These are phyloP conservation scores for Solanum chiquidenum DNA, from an alignment of 257 asterid species.

Conservation along the genomic window DNA sequence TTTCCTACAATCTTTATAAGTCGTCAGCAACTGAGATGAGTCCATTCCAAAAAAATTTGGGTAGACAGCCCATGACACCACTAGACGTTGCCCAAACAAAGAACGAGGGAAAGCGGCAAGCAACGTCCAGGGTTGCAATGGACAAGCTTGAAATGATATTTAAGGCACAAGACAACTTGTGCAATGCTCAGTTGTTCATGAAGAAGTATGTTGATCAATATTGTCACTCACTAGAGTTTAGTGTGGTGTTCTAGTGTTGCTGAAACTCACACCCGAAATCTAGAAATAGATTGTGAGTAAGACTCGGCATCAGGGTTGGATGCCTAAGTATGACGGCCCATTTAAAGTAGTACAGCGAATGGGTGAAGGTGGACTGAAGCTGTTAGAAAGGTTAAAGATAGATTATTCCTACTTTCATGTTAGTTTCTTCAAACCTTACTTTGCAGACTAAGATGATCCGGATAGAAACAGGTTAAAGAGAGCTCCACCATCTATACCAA, in stretches of 20 bases:
- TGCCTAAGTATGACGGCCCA: not conserved
- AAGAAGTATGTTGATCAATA: not conserved
- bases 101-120: not conserved
- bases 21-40: not conserved
- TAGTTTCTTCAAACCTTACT: not conserved
- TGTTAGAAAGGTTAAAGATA: not conserved
- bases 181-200: not conserved
- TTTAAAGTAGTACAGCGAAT: not conserved
- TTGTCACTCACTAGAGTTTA: not conserved
- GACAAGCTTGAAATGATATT: not conserved
- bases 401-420: not conserved
- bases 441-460: not conserved
- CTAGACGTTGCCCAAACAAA: not conserved
- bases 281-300: not conserved
- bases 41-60: rapidly evolving
- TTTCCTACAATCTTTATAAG: too few relatives aligned
- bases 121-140: not conserved
- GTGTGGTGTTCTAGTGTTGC: not conserved
- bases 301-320: not conserved
- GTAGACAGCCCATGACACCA: not conserved
- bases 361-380: not conserved
- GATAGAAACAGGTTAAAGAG: not conserved
- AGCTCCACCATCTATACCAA: not conserved
- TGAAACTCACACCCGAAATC: not conserved
- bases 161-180: not conserved